Conservation (phyloP, 1,284 basidiomycete genomes). For the Bondarzewia mesenterica region DNA sequence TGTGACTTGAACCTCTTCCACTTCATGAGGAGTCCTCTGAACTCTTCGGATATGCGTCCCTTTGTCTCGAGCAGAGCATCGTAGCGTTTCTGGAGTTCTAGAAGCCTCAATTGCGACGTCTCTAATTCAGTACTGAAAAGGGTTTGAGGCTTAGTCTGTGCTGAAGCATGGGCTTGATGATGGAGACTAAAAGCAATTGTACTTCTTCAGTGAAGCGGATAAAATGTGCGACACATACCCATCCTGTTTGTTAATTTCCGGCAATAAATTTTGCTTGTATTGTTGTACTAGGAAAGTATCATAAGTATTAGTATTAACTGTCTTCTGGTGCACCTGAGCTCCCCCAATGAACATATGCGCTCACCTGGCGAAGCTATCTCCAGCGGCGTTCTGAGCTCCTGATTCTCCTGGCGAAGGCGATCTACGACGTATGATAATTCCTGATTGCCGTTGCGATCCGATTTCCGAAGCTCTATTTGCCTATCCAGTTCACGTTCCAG, state of each 20-base stretch:
- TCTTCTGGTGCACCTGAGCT: neutral
- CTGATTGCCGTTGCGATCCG: neutral
- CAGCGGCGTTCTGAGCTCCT: slow-evolving; percentile 6
- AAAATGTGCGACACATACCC: neutral
- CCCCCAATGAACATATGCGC: neutral
- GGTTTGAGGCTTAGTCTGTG: neutral
- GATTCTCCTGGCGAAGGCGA: neutral
- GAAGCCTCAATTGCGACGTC: slow-evolving; percentile 7
- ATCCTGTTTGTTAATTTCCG: no score
- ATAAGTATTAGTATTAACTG: neutral
- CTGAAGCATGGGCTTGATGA: neutral
- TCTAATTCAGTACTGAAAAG: neutral
- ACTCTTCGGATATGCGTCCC: slow-evolving; percentile 12
- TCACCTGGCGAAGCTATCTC: neutral
- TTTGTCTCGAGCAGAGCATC: slow-evolving; percentile 15
- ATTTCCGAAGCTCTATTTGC: slow-evolving; percentile 9
- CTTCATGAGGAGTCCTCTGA: slow-evolving; percentile 10
- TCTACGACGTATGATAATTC: neutral
- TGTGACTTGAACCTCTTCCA: slow-evolving; percentile 17
- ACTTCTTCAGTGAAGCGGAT: neutral
- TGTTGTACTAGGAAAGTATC: no score
- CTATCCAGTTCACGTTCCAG: slow-evolving; percentile 14
- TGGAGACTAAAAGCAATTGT: neutral
- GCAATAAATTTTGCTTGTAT: no score
- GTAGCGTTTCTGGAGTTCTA: slow-evolving; percentile 13